Evolutionary conservation across 148 eudicot species (phyloP).

Genomic region (Chenopodium album): DNA sequence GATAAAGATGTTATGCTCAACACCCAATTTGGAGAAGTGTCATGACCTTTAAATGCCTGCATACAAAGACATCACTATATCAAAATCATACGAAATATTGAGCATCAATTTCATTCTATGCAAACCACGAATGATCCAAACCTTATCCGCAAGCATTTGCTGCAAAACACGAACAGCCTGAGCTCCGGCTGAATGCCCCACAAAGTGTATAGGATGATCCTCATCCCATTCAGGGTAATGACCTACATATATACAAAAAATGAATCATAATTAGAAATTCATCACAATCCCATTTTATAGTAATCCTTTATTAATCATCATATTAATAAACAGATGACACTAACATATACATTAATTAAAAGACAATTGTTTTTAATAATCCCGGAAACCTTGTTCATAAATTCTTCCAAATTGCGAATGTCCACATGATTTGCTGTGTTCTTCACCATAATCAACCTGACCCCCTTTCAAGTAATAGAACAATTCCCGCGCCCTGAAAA

Average conservation of each 20-base stretch:
- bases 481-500: conserved; percentile 83
- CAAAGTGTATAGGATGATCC: conserved; percentile 91
- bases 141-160: conserved; percentile 97
- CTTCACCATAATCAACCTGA: conserved; percentile 91
- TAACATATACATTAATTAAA: not conserved
- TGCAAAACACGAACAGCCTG: conserved; percentile 90
- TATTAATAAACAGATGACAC: not conserved
- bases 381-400: conserved; percentile 62
- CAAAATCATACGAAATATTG: not conserved
- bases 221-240: conserved; percentile 91
- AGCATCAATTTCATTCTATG: not conserved
- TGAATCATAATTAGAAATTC: not conserved
- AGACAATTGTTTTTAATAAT: not conserved
- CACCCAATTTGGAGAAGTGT: conserved; percentile 76
- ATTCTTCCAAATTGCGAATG: conserved; percentile 79
- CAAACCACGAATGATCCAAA: conserved; percentile 19
- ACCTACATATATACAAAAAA: conserved; percentile 39
- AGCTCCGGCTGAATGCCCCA: conserved; percentile 95
- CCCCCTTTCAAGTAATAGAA: conserved; percentile 99
- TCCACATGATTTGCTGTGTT: conserved; percentile 86
- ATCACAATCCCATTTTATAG: not conserved
- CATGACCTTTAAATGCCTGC: conserved; percentile 79
- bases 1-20: conserved; percentile 84
- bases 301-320: not conserved
- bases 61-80: conserved; percentile 9